phyloP scores from a whole-genome alignment of 257 asterid species.

The Solanum piurae region DNA sequence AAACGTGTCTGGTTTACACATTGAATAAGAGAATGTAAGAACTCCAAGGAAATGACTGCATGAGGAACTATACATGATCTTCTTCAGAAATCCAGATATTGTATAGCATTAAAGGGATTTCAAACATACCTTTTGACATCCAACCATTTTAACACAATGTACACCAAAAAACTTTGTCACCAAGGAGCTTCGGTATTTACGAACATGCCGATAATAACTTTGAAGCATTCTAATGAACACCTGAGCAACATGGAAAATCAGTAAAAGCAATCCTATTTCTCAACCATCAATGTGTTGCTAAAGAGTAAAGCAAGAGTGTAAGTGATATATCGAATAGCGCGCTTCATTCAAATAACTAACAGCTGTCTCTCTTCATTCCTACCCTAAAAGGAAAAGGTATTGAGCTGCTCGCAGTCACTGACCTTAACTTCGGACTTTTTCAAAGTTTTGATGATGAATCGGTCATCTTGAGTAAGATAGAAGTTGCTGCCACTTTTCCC shows the following conservation, averaged over 20 bases:
- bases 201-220: slow-evolving; percentile 12
- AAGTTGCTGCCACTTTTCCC: slow-evolving; percentile 29
- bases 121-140: slow-evolving; percentile 17
- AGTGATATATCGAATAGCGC: not conserved
- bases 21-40: not conserved
- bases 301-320: not conserved
- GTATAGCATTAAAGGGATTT: not conserved
- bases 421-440: slow-evolving; percentile 25
- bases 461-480: slow-evolving; percentile 18
- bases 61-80: not conserved
- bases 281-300: not conserved
- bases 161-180: slow-evolving; percentile 18
- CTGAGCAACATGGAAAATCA: not conserved
- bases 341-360: not conserved
- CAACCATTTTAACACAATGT: slow-evolving; percentile 19
- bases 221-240: slow-evolving; percentile 20
- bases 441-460: slow-evolving; percentile 21
- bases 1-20: slow-evolving; percentile 24
- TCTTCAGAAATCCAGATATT: not conserved
- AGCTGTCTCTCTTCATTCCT: not conserved
- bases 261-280: not conserved
- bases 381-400: not conserved
- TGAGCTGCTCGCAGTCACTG: not conserved
- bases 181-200: slow-evolving; percentile 8
- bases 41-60: not conserved